Conservation (phyloP, 2,329 filamentous ascomycete species). For the Metarhizium robertsii region DNA sequence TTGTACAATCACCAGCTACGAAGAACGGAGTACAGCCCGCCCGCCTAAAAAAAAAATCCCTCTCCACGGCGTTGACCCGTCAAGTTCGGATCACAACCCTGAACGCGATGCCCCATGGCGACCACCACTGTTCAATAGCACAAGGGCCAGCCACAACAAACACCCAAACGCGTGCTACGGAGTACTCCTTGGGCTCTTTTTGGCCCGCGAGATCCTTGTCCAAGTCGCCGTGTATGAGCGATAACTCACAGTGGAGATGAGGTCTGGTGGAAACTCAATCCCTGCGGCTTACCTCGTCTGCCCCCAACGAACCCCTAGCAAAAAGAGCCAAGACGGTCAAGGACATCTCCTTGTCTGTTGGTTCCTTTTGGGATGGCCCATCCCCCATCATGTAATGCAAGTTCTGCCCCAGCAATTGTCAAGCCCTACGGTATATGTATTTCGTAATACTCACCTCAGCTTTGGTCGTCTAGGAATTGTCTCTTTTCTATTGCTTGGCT, state of each 20-base stretch:
- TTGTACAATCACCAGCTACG: not conserved
- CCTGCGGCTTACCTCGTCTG: not conserved
- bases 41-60: too few species aligned
- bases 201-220: conserved; percentile 1
- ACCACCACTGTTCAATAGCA: not conserved
- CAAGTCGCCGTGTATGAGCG: not conserved
- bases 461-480: not conserved
- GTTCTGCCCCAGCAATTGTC: not conserved
- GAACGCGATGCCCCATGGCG: not conserved
- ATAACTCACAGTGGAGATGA: conserved; percentile 6
- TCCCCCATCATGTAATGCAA: not conserved
- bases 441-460: not conserved
- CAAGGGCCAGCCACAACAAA: not conserved
- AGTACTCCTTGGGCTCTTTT: not conserved
- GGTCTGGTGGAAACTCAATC: not conserved
- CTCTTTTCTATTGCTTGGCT: not conserved
- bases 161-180: not conserved
- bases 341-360: not conserved
- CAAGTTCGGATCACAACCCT: not conserved
- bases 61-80: too few species aligned
- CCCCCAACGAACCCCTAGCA: not conserved
- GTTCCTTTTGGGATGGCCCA: not conserved
- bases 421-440: not conserved
- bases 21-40: not conserved
- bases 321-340: not conserved